phyloP scores from a whole-genome alignment of 305 asterid species.

The Solanum hybrid region DNA sequence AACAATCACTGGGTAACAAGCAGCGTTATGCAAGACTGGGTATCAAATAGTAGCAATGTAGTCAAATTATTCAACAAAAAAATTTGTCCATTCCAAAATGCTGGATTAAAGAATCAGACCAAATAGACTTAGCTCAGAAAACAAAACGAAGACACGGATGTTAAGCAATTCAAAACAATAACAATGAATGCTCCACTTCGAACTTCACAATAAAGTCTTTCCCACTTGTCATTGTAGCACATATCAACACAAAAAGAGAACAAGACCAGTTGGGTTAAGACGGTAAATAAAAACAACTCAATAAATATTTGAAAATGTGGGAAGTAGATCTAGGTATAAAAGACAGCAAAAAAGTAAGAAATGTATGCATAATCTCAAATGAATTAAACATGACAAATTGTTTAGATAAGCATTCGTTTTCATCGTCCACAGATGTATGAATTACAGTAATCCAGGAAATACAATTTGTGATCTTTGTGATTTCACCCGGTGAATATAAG shows the following conservation, averaged over 20 bases:
- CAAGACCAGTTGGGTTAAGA: not conserved
- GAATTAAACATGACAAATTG: not conserved
- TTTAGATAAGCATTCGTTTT: not conserved
- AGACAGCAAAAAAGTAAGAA: not conserved
- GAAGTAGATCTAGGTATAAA: not conserved
- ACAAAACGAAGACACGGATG: not conserved
- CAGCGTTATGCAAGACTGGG: not conserved
- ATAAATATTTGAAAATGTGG: not conserved
- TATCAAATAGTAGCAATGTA: not conserved
- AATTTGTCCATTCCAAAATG: not conserved
- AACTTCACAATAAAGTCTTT: not conserved
- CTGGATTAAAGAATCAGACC: not conserved
- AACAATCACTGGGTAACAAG: not conserved
- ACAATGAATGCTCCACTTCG: not conserved
- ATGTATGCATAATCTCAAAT: not conserved
- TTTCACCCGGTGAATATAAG: not conserved
- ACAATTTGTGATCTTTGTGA: not conserved
- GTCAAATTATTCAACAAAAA: not conserved
- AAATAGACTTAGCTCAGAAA: not conserved
- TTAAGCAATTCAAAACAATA: not conserved
- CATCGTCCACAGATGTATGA: not conserved
- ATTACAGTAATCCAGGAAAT: not conserved
- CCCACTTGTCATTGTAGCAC: not conserved
- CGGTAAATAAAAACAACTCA: not conserved
- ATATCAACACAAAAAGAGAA: not conserved